phyloP scores from a whole-genome alignment of 163 green algal genomes.

The Chlamydomonas reinhardtii region DNA sequence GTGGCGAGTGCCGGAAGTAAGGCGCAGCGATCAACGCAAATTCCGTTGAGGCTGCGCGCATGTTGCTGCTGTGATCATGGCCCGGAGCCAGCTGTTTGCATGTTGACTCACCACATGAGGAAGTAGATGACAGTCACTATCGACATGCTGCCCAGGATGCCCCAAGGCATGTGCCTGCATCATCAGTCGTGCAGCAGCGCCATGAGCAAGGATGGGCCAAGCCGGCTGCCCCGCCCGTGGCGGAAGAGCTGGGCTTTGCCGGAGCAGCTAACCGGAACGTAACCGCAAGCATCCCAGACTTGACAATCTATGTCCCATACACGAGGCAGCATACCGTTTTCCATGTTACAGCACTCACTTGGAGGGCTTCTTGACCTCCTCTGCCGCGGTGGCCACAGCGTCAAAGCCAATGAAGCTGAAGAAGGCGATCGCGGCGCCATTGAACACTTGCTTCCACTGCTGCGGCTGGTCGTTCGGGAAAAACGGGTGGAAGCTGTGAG shows the following conservation, averaged over 20 bases:
- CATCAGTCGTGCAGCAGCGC: too few species aligned
- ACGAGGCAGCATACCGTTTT: not conserved
- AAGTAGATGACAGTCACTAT: conserved; percentile 82
- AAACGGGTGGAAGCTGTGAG: conserved; percentile 55
- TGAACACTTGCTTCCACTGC: conserved; percentile 61
- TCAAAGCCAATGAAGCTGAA: conserved; percentile 91
- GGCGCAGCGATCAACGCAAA: too few species aligned
- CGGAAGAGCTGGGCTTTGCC: too few species aligned
- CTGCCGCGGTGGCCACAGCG: conserved; percentile 78
- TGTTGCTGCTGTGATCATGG: too few species aligned
- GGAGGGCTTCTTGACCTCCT: conserved; percentile 77
- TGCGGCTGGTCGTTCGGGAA: conserved; percentile 32
- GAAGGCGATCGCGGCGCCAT: conserved; percentile 78
- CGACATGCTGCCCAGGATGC: conserved; percentile 77
- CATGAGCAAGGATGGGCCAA: too few species aligned
- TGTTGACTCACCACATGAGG: conserved; percentile 61
- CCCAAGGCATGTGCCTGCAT: conserved; percentile 74
- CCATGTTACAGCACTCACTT: conserved; percentile 8
- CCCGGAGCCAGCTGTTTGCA: too few species aligned
- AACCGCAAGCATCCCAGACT: too few species aligned
- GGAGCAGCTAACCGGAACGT: too few species aligned
- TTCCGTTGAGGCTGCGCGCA: too few species aligned
- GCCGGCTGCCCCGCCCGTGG: too few species aligned
- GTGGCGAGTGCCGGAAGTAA: too few species aligned
- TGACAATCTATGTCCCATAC: not conserved